A percentile compares a stretch with the other conserved stretches of the same genome.
Evolutionary conservation across 305 asterid genomes (phyloP).

Genomic region (Rubia balearica): DNA sequence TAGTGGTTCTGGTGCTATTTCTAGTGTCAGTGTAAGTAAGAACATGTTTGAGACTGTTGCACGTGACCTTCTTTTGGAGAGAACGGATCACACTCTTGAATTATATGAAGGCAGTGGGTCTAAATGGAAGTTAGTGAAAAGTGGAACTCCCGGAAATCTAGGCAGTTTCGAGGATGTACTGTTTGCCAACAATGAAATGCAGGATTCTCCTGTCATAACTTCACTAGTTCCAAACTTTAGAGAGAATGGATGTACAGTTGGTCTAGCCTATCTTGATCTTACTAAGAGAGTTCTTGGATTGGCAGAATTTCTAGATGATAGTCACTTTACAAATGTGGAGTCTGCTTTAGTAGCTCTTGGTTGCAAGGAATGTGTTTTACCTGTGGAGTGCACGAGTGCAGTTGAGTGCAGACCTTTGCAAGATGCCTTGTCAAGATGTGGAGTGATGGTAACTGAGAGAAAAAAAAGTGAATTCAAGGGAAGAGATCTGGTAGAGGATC

Average conservation of each 20-base stretch:
- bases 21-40: constrained; percentile 79
- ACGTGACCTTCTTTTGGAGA: constrained; percentile 85
- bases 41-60: constrained; percentile 84
- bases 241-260: constrained; percentile 75
- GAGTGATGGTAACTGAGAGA: constrained; percentile 84
- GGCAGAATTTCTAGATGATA: constrained; percentile 87
- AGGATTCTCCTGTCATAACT: constrained; percentile 73
- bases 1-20: constrained; percentile 67
- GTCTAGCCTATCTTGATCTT: constrained; percentile 73
- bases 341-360: constrained; percentile 94
- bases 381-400: constrained; percentile 55
- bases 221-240: constrained; percentile 58
- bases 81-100: constrained; percentile 83
- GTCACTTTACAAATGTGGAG: constrained; percentile 87
- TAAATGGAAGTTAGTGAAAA: constrained; percentile 76
- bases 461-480: constrained; percentile 81
- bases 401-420: constrained; percentile 57
- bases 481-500: constrained; percentile 80
- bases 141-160: constrained; percentile 89
- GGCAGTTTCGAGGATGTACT: constrained; percentile 87
- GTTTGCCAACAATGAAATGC: constrained; percentile 95
- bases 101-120: constrained; percentile 82
- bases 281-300: constrained; percentile 78
- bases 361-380: constrained; percentile 90
- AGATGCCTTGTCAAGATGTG: constrained; percentile 82